Evolutionary conservation across 129 eudicot species (phyloP).

Genomic region (Helianthus annuus): DNA sequence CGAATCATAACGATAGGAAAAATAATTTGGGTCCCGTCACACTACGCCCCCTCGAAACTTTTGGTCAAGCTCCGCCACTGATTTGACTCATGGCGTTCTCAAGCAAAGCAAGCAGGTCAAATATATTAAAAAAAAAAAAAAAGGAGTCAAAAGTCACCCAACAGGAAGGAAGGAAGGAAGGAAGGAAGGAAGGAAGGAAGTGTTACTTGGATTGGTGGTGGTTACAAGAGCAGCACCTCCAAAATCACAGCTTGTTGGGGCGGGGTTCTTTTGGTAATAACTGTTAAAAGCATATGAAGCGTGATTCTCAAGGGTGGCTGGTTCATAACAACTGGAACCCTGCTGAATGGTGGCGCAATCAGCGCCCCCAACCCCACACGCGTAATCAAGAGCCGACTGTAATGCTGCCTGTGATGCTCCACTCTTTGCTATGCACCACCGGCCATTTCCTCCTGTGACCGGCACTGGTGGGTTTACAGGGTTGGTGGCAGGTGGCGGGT

Average conservation of each 20-base stretch:
- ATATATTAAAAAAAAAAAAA: neutral
- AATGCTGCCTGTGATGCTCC: constrained; percentile 59
- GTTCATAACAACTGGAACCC: constrained; percentile 77
- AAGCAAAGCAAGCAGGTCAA: neutral
- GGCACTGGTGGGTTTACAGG: constrained; percentile 43
- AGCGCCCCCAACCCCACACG: constrained; percentile 88
- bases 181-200: constrained; percentile 2
- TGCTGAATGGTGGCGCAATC: constrained; percentile 85
- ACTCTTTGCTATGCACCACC: constrained; percentile 81
- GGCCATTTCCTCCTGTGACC: constrained; percentile 35
- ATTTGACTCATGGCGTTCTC: too few species aligned
- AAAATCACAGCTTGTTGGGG: constrained; percentile 80
- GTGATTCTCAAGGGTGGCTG: constrained; percentile 68
- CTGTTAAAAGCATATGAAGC: constrained; percentile 91
- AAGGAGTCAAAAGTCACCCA: neutral
- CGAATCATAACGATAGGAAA: too few species aligned
- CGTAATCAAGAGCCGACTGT: constrained; percentile 84
- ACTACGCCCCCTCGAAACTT: too few species aligned
- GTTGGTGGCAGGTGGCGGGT: constrained; percentile 17
- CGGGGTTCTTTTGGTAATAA: constrained; percentile 85
- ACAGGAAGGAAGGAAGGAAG: constrained; percentile 1
- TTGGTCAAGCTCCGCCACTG: too few species aligned
- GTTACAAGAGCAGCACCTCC: constrained; percentile 76
- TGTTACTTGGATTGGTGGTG: constrained; percentile 75
- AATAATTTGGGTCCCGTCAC: too few species aligned